Conservation (phyloP, 1,284 basidiomycete genomes). For the Cryptococcus sp. region DNA sequence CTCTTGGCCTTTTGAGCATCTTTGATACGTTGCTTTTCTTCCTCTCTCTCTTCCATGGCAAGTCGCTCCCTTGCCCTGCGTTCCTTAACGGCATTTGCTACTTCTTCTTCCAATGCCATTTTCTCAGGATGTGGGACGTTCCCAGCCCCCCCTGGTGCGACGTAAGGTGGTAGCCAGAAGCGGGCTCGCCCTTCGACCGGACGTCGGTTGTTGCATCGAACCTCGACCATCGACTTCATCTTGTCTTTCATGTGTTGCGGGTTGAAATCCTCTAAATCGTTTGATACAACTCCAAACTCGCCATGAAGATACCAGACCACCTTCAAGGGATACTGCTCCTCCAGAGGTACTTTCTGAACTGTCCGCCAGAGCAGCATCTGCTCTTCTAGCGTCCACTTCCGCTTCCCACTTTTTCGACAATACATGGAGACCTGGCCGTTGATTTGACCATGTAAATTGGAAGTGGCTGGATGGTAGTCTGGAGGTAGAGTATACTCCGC, state of each 20-base stretch:
- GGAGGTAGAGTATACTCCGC: constrained; percentile 13
- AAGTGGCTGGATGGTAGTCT: constrained; percentile 4
- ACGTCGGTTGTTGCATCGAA: constrained; percentile 13
- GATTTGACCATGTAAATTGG: constrained; percentile 17
- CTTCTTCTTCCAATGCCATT: neutral
- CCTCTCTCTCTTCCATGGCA: constrained; percentile 3
- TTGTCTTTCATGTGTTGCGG: constrained; percentile 42
- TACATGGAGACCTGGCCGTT: constrained; percentile 15
- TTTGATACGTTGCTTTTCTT: neutral
- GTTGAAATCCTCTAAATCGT: constrained; percentile 24
- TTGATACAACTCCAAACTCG: constrained; percentile 17
- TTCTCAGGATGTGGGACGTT: neutral
- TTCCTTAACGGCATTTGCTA: neutral
- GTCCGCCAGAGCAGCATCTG: constrained; percentile 34
- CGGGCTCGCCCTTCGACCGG: constrained; percentile 30
- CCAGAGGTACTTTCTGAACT: constrained; percentile 32
- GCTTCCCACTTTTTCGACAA: constrained; percentile 18
- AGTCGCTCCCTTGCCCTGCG: constrained; percentile 2
- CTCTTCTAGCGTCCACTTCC: constrained; percentile 28
- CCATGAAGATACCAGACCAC: constrained; percentile 35
- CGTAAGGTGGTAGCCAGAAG: constrained; percentile 14
- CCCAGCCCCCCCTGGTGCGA: neutral
- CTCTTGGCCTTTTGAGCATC: neutral
- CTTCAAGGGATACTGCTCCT: constrained; percentile 23
- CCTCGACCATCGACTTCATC: constrained; percentile 24